A percentile compares a stretch with the other conserved stretches of the same genome.
phyloP scores from a whole-genome alignment of 164 flowering plant genomes.

The Tetracentron sinense region DNA sequence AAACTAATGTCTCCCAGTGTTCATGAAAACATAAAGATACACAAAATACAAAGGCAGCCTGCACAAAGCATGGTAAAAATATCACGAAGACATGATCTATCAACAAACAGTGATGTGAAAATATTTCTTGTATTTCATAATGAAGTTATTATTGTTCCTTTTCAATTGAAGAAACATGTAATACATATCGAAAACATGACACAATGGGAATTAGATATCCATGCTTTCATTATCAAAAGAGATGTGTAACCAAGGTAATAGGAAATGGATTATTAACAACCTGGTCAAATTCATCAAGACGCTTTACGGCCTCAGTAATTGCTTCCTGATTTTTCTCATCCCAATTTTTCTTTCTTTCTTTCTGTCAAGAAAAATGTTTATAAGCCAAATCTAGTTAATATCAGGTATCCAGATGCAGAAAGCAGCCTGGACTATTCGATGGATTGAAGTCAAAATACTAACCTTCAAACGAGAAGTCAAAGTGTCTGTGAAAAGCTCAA shows the following conservation, averaged over 20 bases:
- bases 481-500: conserved; percentile 76
- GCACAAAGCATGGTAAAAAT: neutral
- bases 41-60: neutral
- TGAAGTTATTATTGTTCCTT: neutral
- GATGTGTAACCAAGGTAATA: neutral
- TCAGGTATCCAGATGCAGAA: neutral
- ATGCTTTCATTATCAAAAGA: neutral
- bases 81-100: neutral
- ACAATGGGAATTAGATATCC: neutral
- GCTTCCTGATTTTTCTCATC: conserved; percentile 90
- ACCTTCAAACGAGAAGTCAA: conserved; percentile 92
- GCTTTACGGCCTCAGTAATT: conserved; percentile 74
- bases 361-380: conserved; percentile 37
- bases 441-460: neutral
- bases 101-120: neutral
- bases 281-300: conserved; percentile 82
- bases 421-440: neutral
- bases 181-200: neutral
- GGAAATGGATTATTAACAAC: conserved; percentile 24
- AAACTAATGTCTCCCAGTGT: neutral
- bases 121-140: neutral
- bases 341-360: conserved; percentile 91
- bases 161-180: neutral
- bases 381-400: neutral
- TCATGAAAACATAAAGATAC: neutral